Conservation (phyloP, 2,329 filamentous ascomycete species). For the Colletotrichum tabaci region DNA sequence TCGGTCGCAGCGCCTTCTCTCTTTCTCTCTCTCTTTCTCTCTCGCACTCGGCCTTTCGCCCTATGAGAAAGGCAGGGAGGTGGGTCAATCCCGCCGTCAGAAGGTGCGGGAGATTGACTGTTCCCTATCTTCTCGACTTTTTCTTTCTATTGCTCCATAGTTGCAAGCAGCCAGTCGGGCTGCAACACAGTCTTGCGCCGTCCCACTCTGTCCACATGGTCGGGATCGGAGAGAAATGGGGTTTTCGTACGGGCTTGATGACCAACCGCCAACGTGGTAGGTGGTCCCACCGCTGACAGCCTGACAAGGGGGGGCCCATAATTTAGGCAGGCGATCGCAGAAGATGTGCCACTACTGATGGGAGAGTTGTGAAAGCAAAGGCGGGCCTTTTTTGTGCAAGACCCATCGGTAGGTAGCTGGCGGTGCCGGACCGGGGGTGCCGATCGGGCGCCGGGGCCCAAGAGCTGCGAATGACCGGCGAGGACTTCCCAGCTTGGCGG, state of each 20-base stretch:
- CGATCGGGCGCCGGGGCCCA: constrained; percentile 15
- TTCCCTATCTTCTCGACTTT: constrained; percentile 22
- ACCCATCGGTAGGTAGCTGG: constrained; percentile 30
- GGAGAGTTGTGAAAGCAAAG: constrained; percentile 27
- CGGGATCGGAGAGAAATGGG: constrained; percentile 36
- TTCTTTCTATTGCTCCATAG: constrained; percentile 16
- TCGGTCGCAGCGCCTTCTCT: constrained; percentile 12
- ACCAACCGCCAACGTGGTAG: constrained; percentile 38
- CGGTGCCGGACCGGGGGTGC: constrained; percentile 26
- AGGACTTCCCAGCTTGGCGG: background rate
- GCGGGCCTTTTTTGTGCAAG: constrained; percentile 34
- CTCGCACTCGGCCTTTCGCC: constrained; percentile 13
- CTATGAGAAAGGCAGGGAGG: background rate
- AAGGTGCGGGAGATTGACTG: background rate
- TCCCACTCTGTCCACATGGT: constrained; percentile 40
- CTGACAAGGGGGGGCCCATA: constrained; percentile 24
- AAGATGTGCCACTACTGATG: constrained; percentile 28
- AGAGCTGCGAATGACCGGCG: background rate
- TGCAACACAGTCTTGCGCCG: constrained; percentile 26
- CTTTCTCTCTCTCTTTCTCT: background rate
- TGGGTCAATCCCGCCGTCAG: constrained; percentile 21
- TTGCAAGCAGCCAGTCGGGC: constrained; percentile 35
- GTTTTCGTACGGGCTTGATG: constrained; percentile 12
- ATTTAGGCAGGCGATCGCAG: constrained; percentile 36
- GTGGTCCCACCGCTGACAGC: constrained; percentile 9